Evolutionary conservation across 371 early-diverging fungal species (phyloP).

Genomic region (Zopfochytrium polystomum): DNA sequence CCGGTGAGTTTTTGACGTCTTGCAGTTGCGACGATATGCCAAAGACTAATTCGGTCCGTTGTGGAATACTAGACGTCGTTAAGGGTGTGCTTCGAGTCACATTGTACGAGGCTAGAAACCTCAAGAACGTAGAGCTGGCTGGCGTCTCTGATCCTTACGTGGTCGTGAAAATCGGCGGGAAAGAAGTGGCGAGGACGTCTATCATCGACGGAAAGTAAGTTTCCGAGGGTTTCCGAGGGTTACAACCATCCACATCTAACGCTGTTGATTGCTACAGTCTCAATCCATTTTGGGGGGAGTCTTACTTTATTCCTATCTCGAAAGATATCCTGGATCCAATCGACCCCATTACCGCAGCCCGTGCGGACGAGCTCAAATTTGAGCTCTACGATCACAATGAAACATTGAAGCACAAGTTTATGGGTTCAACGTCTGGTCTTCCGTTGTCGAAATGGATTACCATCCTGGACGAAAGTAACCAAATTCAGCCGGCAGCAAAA

Average conservation of each 20-base stretch:
- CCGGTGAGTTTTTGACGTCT: neutral
- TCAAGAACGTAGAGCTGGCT: slow-evolving; percentile 72
- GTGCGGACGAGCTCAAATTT: slow-evolving; percentile 35
- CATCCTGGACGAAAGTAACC: slow-evolving; percentile 28
- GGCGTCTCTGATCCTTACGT: slow-evolving; percentile 83
- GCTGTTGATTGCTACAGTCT: slow-evolving; percentile 24
- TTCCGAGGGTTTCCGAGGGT: neutral
- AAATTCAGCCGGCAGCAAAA: slow-evolving; percentile 7
- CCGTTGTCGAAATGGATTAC: slow-evolving; percentile 34
- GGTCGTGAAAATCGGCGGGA: slow-evolving; percentile 66
- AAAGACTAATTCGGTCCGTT: too few species aligned
- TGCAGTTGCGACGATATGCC: neutral
- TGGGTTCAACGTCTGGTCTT: slow-evolving; percentile 55
- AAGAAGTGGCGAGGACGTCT: slow-evolving; percentile 64
- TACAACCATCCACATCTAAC: neutral
- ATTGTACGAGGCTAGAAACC: slow-evolving; percentile 68
- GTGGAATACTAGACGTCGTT: slow-evolving; percentile 63
- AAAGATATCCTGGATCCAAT: slow-evolving; percentile 25
- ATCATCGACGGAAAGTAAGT: slow-evolving; percentile 34
- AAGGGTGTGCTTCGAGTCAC: slow-evolving; percentile 84
- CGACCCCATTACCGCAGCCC: neutral
- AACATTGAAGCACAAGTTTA: slow-evolving; percentile 57
- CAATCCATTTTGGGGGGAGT: slow-evolving; percentile 49
- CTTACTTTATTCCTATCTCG: slow-evolving; percentile 35
- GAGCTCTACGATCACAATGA: slow-evolving; percentile 76